These are phyloP conservation scores for Apiospora hydei DNA, from an alignment of 2,329 filamentous ascomycete species.

Conservation along the genomic window DNA sequence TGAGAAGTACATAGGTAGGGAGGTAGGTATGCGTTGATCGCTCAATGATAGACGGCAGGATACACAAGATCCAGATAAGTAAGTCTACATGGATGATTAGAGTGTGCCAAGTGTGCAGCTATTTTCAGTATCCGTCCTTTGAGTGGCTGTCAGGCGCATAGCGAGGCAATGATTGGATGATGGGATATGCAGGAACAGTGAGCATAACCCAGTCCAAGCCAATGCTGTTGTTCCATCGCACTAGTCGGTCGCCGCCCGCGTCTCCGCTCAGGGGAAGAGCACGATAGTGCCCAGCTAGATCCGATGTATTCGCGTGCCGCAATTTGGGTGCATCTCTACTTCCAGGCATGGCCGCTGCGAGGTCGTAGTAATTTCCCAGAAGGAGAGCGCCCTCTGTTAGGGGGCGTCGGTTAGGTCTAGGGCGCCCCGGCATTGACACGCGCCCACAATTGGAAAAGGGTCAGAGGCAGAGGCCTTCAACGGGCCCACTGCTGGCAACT, in stretches of 20 bases:
- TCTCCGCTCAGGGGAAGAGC: conserved; percentile 19
- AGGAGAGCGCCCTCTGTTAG: conserved; percentile 7
- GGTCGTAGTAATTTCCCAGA: conserved; percentile 16
- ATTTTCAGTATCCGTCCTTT: conserved; percentile 9
- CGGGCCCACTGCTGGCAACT: conserved; percentile 19
- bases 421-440: conserved; percentile 17
- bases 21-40: not conserved
- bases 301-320: not conserved
- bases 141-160: not conserved
- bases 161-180: conserved; percentile 1
- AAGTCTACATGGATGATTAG: conserved; percentile 7
- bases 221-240: conserved; percentile 8
- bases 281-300: not conserved
- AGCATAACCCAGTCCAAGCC: not conserved
- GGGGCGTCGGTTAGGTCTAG: conserved; percentile 11
- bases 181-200: conserved; percentile 13
- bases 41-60: not conserved
- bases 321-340: conserved; percentile 5
- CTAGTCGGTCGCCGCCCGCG: conserved; percentile 9
- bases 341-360: conserved; percentile 12
- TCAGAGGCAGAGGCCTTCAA: conserved; percentile 6
- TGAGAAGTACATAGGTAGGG: too few species aligned
- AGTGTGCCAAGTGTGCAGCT: conserved; percentile 2
- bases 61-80: conserved; percentile 5
- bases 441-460: conserved; percentile 12